Base-by-base conservation (phyloP, 2,329 filamentous ascomycete species). In the Apiospora rasikravindrae region DNA sequence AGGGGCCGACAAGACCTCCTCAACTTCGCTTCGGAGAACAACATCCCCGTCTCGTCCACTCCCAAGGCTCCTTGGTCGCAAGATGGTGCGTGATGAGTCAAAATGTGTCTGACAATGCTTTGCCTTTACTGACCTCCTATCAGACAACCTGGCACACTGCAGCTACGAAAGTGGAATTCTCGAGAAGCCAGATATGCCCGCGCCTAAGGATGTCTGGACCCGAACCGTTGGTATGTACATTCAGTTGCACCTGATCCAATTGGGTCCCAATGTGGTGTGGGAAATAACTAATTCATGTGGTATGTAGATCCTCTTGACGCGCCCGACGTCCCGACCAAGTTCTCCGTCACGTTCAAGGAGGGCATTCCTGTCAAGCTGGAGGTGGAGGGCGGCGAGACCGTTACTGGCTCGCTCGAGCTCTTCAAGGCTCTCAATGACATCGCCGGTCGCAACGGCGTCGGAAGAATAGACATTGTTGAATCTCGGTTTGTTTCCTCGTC, bases 121-220 rank as follows among this genome's bases (percentile, higher is more conserved):
- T 26, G 47, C n/a, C 22, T 51, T 51, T 24, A 24, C 47, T 51
- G 22, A 51, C 72, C 71, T 57, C 73, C 71, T 16, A 69, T 57
- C 73, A 88, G 90, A 91, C 82, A 93, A 94, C 84, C 79, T 94
- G 77, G 92, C 91, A 71, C 93, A 96, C 84, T 94, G 91, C 86
- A 88, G 85, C 73, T 97, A 96, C 82, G 94, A 97, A 86, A 91
- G 91, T 69, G 93, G 93, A 80, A 91, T 91, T 74, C 87, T 94
- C 73, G 92, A 94, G 83, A 89, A 90, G 75, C 87, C 87, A 61
- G 83, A 88, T 80, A 85, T 88, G 77, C 90, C 91, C 73, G 89
- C 93, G 49, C 93, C 93, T 71, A 86, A 88, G 77, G 92, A 95
- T 81, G 93, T 96, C 90, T 96, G 94, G 94, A 95, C 90, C 78